phyloP scores from a whole-genome alignment of 2,329 filamentous ascomycete genomes.

The Colletotrichum sp. region DNA sequence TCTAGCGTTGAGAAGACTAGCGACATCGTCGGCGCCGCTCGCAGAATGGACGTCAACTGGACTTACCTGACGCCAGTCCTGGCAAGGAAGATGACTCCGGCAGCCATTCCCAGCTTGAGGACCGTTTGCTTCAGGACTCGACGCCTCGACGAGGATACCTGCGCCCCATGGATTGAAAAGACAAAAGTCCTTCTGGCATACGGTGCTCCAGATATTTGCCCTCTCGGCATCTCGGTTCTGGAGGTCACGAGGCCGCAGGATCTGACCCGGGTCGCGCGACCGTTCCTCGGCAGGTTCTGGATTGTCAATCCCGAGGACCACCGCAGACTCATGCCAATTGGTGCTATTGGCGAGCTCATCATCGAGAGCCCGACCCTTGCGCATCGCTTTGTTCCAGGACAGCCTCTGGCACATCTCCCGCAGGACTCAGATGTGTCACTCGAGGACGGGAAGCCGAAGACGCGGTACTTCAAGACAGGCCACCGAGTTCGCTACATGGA shows the following conservation, averaged over 20 bases:
- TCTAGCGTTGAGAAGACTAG: slow-evolving; percentile 52
- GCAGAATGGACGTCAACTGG: slow-evolving; percentile 55
- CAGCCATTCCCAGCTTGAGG: slow-evolving; percentile 39
- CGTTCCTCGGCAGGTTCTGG: slow-evolving; percentile 55
- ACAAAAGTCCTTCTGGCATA: slow-evolving; percentile 56
- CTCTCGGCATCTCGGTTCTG: slow-evolving; percentile 55
- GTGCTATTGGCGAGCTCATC: slow-evolving; percentile 62
- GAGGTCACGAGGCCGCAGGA: slow-evolving; percentile 43
- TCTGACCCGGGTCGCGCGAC: slow-evolving; percentile 49
- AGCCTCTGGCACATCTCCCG: slow-evolving; percentile 29
- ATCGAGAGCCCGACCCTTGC: slow-evolving; percentile 61
- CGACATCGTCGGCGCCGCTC: slow-evolving; percentile 55
- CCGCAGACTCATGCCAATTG: slow-evolving; percentile 56
- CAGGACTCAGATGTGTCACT: slow-evolving; percentile 23
- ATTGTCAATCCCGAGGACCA: slow-evolving; percentile 58
- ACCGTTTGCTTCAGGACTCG: slow-evolving; percentile 53
- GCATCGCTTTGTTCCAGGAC: slow-evolving; percentile 38
- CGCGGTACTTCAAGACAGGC: slow-evolving; percentile 53
- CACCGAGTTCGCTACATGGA: slow-evolving; percentile 56
- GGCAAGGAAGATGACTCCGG: slow-evolving; percentile 48
- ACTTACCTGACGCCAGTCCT: slow-evolving; percentile 65
- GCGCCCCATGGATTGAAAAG: slow-evolving; percentile 49
- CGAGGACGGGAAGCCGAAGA: slow-evolving; percentile 31
- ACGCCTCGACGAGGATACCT: slow-evolving; percentile 55
- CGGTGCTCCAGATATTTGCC: slow-evolving; percentile 56